Conservation (phyloP, 768 basidiomycete species). For the Boletus sp. region DNA sequence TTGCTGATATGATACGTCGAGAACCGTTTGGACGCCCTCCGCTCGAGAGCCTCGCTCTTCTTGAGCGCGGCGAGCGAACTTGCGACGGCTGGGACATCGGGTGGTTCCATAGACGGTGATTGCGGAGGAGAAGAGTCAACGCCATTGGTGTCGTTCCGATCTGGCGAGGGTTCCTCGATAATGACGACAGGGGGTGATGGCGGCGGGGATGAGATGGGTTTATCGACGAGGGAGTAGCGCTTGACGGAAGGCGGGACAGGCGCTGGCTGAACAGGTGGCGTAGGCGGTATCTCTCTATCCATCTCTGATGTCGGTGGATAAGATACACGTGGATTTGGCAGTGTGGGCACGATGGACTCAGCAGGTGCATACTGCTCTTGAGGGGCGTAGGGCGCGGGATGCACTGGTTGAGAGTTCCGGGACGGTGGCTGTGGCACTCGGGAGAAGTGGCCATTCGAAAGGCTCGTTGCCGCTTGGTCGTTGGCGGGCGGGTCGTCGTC, state of each 20-base stretch:
- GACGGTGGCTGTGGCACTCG: slow-evolving; percentile 13
- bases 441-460: slow-evolving; percentile 12
- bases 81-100: slow-evolving; percentile 63
- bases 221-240: slow-evolving; percentile 77
- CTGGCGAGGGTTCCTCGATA: slow-evolving; percentile 29
- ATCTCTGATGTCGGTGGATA: slow-evolving; percentile 20
- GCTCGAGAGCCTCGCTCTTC: slow-evolving; percentile 79
- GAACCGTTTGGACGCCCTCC: slow-evolving; percentile 93
- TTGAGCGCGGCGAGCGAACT: slow-evolving; percentile 86
- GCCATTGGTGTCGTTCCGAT: slow-evolving; percentile 29
- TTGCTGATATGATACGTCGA: slow-evolving; percentile 93
- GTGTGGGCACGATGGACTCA: slow-evolving; percentile 8
- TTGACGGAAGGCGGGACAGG: slow-evolving; percentile 65
- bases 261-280: slow-evolving; percentile 20
- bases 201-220: slow-evolving; percentile 46
- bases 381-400: not conserved
- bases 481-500: slow-evolving; percentile 27
- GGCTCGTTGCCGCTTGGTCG: slow-evolving; percentile 2
- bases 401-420: slow-evolving; percentile 13
- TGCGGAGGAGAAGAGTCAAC: slow-evolving; percentile 30
- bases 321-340: slow-evolving; percentile 5
- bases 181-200: slow-evolving; percentile 49
- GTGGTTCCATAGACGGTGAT: slow-evolving; percentile 36
- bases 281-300: slow-evolving; percentile 27
- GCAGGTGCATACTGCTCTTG: slow-evolving; percentile 8